Evolutionary conservation across 2,329 filamentous ascomycete species (phyloP).

Genomic region (Pseudohalonectria lignicola): DNA sequence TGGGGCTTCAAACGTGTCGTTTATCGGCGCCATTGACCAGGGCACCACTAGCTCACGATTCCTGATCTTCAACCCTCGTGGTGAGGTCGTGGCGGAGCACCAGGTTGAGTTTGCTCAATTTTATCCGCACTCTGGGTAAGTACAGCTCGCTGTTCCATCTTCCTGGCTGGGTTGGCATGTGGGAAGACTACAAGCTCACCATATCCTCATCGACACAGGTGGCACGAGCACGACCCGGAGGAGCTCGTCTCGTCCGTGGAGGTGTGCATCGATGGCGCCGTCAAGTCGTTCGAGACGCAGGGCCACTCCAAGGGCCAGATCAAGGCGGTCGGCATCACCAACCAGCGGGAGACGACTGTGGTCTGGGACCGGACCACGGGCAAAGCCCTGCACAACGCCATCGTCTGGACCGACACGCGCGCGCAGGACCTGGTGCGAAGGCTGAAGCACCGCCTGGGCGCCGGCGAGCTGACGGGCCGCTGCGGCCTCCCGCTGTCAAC

Average conservation of each 20-base stretch:
- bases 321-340: slow-evolving; percentile 68
- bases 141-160: too few relatives aligned
- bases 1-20: slow-evolving; percentile 27
- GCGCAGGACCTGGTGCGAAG: slow-evolving; percentile 62
- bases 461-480: slow-evolving; percentile 53
- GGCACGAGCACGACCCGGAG: slow-evolving; percentile 75
- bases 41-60: slow-evolving; percentile 71
- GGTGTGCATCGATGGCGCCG: slow-evolving; percentile 64
- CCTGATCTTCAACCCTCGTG: slow-evolving; percentile 63
- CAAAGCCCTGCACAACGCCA: slow-evolving; percentile 67
- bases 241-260: slow-evolving; percentile 65
- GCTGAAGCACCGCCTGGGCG: slow-evolving; percentile 54
- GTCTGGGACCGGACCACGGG: slow-evolving; percentile 72
- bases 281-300: slow-evolving; percentile 54
- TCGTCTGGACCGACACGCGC: slow-evolving; percentile 79
- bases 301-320: slow-evolving; percentile 60
- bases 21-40: slow-evolving; percentile 70
- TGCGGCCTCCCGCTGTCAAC: slow-evolving; percentile 74
- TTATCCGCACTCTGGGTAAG: slow-evolving; percentile 65
- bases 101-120: slow-evolving; percentile 67
- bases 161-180: not conserved
- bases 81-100: slow-evolving; percentile 60
- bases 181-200: too few relatives aligned
- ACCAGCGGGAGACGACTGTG: slow-evolving; percentile 73
- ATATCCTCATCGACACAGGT: slow-evolving; percentile 38